Evolutionary conservation across 768 basidiomycete genomes (phyloP).

Genomic region (Amanita phalloides): DNA sequence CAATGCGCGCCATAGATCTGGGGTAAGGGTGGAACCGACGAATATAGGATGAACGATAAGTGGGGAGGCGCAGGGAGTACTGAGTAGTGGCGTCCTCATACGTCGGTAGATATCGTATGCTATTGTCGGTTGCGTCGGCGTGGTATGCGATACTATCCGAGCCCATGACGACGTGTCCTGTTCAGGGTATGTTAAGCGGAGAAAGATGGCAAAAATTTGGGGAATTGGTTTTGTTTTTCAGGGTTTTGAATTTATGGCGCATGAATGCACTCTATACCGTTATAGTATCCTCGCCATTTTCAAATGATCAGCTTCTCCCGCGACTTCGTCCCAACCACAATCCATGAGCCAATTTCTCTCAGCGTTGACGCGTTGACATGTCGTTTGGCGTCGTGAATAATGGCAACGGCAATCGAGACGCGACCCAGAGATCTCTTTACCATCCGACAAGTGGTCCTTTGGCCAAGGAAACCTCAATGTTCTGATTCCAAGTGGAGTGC

Average conservation of each 20-base stretch:
- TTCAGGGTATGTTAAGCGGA: too few relatives aligned
- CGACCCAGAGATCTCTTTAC: slow-evolving; percentile 37
- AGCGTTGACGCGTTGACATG: background rate
- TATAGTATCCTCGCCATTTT: background rate
- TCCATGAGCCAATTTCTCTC: background rate
- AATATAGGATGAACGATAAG: background rate
- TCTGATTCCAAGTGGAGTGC: slow-evolving; percentile 60
- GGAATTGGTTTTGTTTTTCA: background rate
- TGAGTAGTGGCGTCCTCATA: background rate
- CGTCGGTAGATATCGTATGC: background rate
- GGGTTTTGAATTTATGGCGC: background rate
- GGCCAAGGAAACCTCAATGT: slow-evolving; percentile 41
- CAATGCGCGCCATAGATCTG: background rate
- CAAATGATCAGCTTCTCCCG: background rate
- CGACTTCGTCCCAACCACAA: background rate
- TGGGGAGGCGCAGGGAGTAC: background rate
- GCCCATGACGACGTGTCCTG: background rate
- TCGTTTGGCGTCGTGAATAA: too few relatives aligned
- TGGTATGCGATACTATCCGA: background rate
- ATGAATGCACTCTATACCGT: background rate
- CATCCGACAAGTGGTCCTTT: slow-evolving; percentile 50
- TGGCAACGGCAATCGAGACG: too few relatives aligned
- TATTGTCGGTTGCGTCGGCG: background rate
- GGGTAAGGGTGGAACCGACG: slow-evolving; percentile 1
- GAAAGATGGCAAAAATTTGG: background rate